phyloP scores from a whole-genome alignment of 768 basidiomycete genomes.

The Calocera cornea region DNA sequence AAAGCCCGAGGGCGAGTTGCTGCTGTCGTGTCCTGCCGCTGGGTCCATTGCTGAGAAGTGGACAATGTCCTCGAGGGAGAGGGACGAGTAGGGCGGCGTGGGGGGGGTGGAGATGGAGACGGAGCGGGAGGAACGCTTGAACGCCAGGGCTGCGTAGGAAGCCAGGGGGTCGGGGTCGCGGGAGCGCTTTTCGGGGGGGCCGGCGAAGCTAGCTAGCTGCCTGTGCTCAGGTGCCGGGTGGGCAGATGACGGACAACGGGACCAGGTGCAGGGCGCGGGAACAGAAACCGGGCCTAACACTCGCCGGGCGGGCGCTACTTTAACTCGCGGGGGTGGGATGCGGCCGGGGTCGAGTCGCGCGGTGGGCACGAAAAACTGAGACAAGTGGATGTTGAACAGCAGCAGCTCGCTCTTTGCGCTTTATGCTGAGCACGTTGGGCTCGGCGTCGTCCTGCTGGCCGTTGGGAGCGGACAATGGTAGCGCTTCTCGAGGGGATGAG shows the following conservation, averaged over 20 bases:
- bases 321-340: no score
- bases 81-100: neutral
- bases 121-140: slow-evolving; percentile 1
- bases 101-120: slow-evolving; percentile 3
- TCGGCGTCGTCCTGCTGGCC: neutral
- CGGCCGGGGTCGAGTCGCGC: no score
- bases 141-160: slow-evolving; percentile 1
- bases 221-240: neutral
- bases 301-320: neutral
- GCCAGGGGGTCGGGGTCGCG: neutral
- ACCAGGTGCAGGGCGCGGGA: neutral
- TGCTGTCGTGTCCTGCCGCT: neutral
- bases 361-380: neutral
- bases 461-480: neutral
- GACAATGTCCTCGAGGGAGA: slow-evolving; percentile 1
- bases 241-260: neutral
- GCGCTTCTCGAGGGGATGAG: neutral
- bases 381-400: neutral
- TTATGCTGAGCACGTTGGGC: no score
- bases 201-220: neutral
- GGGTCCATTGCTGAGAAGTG: neutral
- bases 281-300: neutral
- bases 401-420: neutral
- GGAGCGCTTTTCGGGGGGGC: neutral
- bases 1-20: neutral